phyloP scores from a whole-genome alignment of 805 yeast species.

The Ogataea populi-albae region DNA sequence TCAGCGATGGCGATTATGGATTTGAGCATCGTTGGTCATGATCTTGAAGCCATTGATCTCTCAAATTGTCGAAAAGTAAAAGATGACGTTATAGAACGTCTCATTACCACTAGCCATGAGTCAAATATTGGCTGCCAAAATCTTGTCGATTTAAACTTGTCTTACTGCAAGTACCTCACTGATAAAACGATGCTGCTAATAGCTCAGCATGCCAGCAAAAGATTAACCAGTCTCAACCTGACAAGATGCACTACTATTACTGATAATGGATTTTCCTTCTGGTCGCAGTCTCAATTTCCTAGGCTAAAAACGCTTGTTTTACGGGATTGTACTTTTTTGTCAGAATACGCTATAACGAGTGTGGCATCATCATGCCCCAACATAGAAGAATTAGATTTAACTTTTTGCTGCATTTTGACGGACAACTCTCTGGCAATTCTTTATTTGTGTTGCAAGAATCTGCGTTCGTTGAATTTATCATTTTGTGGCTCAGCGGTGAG shows the following conservation, averaged over 20 bases:
- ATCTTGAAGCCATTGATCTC: constrained; percentile 58
- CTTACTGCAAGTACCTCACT: constrained; percentile 76
- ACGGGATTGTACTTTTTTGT: constrained; percentile 71
- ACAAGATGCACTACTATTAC: constrained; percentile 78
- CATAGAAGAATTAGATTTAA: constrained; percentile 55
- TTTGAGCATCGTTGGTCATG: constrained; percentile 59
- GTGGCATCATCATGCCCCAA: constrained; percentile 60
- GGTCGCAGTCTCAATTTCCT: constrained; percentile 59
- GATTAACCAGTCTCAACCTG: constrained; percentile 55
- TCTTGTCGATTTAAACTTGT: constrained; percentile 50
- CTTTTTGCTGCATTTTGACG: constrained; percentile 73
- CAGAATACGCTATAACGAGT: constrained; percentile 61
- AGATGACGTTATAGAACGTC: constrained; percentile 66
- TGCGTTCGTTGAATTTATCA: constrained; percentile 54
- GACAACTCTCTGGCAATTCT: constrained; percentile 67
- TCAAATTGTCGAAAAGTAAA: constrained; percentile 71
- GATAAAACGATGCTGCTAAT: constrained; percentile 65
- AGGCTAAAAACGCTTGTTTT: constrained; percentile 50
- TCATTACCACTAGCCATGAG: constrained; percentile 52
- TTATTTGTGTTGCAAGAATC: constrained; percentile 59
- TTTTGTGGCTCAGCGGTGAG: constrained; percentile 82
- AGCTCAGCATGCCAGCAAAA: constrained; percentile 53
- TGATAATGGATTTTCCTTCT: constrained; percentile 65
- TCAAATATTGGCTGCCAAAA: constrained; percentile 52
- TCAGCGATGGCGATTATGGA: constrained; percentile 83